Evolutionary conservation across 2,329 filamentous ascomycete genomes (phyloP), one percentile per base, ranked within the genome.

Genomic region (Aspergillus sp.): DNA sequence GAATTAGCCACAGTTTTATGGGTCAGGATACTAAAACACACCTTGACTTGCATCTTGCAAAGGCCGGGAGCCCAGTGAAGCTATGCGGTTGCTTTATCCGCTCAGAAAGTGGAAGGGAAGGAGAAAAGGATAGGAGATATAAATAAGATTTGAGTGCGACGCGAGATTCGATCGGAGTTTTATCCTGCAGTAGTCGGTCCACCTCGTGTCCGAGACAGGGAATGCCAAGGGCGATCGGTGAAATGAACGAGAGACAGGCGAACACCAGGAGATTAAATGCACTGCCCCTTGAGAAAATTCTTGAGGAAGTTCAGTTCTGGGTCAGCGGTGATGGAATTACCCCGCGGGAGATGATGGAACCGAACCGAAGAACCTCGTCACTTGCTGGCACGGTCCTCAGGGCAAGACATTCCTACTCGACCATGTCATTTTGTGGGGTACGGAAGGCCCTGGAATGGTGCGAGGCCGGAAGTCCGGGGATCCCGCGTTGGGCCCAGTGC

Each of bases 41-140:
- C 65, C 47, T 58, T 61, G 17, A 59, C 41, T 32, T 58, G 60
- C 65, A 67, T 67, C 48, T 54, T 63, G 56, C 19, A 25, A 57
- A 38, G 25, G 71, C 41, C 38, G 30, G 11, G 11, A 44, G 38
- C 36, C 32, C 10, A 53, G 52, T n/a, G 15, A 25, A 44, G 39
- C 52, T 13, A 27, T 30, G 17, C 53, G 53, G 39, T 21, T 19
- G 30, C 10, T 41, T 21, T 55, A 19, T 55, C 53, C 53, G 41
- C 41, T 44, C 32, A 36, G 11, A 36, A 36, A 36, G 32, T 36
- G 25, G 39, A 42, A 15, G 41, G 32, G 21, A 32, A 7, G 21
- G 39, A 36, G 23, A 27, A 23, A 13, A 19, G 38, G 42, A 54
- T 8, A 32, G 42, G 53, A 47, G 36, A 55, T 41, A 44, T 55